These are phyloP conservation scores for Neophaeococcomyces mojaviensis DNA, from an alignment of 2,329 filamentous ascomycete genomes.

Conservation along the genomic window DNA sequence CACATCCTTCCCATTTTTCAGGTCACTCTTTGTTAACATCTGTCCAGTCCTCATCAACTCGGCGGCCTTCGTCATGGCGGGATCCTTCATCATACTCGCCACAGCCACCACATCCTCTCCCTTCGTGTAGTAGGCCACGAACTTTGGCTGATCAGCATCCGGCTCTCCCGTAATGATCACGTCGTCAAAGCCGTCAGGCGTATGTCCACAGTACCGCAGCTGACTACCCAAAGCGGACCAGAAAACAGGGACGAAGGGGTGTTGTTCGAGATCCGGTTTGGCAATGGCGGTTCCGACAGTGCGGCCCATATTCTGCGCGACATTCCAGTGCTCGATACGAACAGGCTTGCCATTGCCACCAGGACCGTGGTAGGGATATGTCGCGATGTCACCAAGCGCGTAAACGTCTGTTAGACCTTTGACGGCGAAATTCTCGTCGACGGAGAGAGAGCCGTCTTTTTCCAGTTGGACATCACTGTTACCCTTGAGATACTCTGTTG, in stretches of 20 bases:
- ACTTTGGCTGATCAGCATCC: conserved; percentile 59
- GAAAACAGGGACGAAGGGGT: conserved; percentile 85
- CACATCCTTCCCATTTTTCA: conserved; percentile 49
- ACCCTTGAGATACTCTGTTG: conserved; percentile 71
- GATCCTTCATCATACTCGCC: conserved; percentile 84
- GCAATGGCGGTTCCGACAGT: conserved; percentile 70
- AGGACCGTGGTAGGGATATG: conserved; percentile 87
- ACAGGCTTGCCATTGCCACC: conserved; percentile 65
- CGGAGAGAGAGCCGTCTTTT: conserved; percentile 75
- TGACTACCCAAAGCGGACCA: conserved; percentile 91
- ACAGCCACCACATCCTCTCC: conserved; percentile 84
- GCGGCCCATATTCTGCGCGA: conserved; percentile 87
- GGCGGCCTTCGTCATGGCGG: conserved; percentile 71
- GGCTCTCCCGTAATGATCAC: conserved; percentile 70
- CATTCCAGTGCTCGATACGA: conserved; percentile 95
- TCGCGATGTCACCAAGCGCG: conserved; percentile 90
- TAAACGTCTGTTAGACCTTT: conserved; percentile 73
- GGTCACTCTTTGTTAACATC: conserved; percentile 75
- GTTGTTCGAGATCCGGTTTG: conserved; percentile 49
- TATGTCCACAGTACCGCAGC: conserved; percentile 88
- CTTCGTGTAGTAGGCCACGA: conserved; percentile 81
- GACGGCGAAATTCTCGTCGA: conserved; percentile 72
- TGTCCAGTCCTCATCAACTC: conserved; percentile 75
- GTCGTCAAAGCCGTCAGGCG: conserved; percentile 75
- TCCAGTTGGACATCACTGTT: conserved; percentile 65